Evolutionary conservation across 2,329 filamentous ascomycete species (phyloP).

Genomic region (Plenodomus biglobosus): DNA sequence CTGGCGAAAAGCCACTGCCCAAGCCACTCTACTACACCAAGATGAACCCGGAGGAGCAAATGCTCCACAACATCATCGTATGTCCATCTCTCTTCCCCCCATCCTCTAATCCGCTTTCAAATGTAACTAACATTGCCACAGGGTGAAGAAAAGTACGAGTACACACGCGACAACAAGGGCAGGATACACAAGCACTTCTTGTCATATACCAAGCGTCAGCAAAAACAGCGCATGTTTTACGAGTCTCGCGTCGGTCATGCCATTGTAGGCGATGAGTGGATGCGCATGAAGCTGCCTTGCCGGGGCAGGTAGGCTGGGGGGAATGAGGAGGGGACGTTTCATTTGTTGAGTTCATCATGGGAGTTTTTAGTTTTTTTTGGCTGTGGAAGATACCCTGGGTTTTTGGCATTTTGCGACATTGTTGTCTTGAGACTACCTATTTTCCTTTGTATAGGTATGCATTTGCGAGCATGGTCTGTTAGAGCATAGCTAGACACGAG

Average conservation of each 20-base stretch:
- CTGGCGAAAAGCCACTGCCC: slow-evolving; percentile 19
- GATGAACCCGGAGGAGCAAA: slow-evolving; percentile 26
- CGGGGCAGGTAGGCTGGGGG: not conserved
- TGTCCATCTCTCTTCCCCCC: not conserved
- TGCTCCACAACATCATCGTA: slow-evolving; percentile 22
- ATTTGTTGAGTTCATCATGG: not conserved
- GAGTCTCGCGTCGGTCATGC: slow-evolving; percentile 21
- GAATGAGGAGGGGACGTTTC: not conserved
- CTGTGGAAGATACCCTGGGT: not conserved
- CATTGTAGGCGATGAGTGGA: slow-evolving; percentile 28
- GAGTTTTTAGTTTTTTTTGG: too few species aligned
- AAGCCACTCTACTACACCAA: slow-evolving; percentile 20
- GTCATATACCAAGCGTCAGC: slow-evolving; percentile 10
- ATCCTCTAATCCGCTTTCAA: not conserved
- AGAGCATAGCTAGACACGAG: not conserved
- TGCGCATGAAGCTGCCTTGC: slow-evolving; percentile 20
- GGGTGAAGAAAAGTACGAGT: slow-evolving; percentile 22
- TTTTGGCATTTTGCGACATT: not conserved
- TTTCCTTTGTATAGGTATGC: not conserved
- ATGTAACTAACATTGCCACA: slow-evolving; percentile 5
- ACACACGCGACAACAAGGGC: slow-evolving; percentile 11
- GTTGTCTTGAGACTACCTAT: too few species aligned
- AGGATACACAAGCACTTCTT: slow-evolving; percentile 18
- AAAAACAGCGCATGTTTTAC: slow-evolving; percentile 20
- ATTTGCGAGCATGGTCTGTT: too few species aligned